These are phyloP conservation scores for Tricholoma sp. DNA, from an alignment of 768 basidiomycete species.

Conservation along the genomic window DNA sequence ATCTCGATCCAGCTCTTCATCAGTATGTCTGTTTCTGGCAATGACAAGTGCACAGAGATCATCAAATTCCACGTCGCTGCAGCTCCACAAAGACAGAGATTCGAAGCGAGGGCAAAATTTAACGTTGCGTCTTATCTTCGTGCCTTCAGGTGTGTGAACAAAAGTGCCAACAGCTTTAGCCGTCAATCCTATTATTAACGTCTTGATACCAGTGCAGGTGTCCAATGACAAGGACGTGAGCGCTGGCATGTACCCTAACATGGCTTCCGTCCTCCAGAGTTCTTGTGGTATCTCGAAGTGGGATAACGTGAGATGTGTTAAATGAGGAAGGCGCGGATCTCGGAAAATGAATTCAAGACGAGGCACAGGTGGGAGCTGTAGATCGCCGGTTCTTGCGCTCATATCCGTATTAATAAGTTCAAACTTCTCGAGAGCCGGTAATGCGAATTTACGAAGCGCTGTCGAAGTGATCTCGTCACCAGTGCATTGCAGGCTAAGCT, in stretches of 20 bases:
- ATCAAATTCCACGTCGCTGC: conserved; percentile 35
- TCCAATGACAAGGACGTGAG: conserved; percentile 45
- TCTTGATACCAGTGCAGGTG: conserved; percentile 36
- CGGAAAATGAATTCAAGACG: conserved; percentile 49
- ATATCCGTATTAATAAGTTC: conserved; percentile 35
- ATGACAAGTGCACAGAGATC: conserved; percentile 32
- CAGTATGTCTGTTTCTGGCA: conserved; percentile 29
- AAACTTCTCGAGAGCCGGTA: conserved; percentile 40
- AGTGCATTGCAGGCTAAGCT: conserved; percentile 38
- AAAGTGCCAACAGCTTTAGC: conserved; percentile 27
- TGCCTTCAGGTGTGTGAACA: conserved; percentile 4
- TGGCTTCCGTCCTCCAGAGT: conserved; percentile 29
- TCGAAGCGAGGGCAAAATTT: conserved; percentile 47
- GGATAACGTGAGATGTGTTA: conserved; percentile 48
- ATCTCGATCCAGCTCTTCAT: conserved; percentile 12
- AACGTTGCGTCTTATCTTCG: conserved; percentile 26
- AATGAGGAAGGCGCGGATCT: conserved; percentile 46
- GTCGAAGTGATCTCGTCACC: conserved; percentile 33
- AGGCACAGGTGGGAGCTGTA: conserved; percentile 31
- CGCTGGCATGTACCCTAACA: conserved; percentile 49
- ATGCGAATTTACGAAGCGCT: conserved; percentile 37
- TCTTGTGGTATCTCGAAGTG: conserved; percentile 37
- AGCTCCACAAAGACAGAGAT: conserved; percentile 48
- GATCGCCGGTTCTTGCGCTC: conserved; percentile 13
- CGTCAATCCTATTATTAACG: conserved; percentile 35